These are phyloP conservation scores for Phaeotremella skinneri DNA, from an alignment of 768 basidiomycete species.

Conservation along the genomic window DNA sequence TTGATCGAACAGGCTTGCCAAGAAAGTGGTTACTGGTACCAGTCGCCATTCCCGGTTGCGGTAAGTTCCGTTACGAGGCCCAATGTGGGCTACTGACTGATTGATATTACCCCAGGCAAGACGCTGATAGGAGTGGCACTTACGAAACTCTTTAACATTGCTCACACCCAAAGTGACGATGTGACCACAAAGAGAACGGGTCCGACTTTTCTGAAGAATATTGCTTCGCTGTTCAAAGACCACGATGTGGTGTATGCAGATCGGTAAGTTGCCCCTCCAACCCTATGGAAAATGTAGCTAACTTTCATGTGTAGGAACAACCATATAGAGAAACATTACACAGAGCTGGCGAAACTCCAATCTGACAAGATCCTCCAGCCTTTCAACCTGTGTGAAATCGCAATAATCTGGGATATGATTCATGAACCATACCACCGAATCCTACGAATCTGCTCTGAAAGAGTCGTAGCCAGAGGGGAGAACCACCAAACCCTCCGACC, in stretches of 20 bases:
- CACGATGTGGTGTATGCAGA: constrained; percentile 87
- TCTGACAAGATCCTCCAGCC: constrained; percentile 33
- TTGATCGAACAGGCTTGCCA: constrained; percentile 51
- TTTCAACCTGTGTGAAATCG: constrained; percentile 67
- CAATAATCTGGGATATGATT: constrained; percentile 71
- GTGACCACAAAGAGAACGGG: constrained; percentile 72
- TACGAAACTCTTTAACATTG: constrained; percentile 74
- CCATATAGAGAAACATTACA: constrained; percentile 77
- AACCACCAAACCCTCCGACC: constrained; percentile 79
- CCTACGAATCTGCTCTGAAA: constrained; percentile 73
- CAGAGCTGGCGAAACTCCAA: constrained; percentile 62
- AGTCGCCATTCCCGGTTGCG: constrained; percentile 87
- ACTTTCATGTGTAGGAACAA: constrained; percentile 66
- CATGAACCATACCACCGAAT: constrained; percentile 60
- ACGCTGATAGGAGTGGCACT: constrained; percentile 80
- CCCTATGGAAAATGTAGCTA: neutral
- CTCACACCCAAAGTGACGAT: constrained; percentile 92
- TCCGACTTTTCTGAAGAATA: constrained; percentile 66
- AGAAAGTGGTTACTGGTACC: constrained; percentile 81
- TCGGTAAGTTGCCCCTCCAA: constrained; percentile 59
- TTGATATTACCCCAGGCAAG: constrained; percentile 63
- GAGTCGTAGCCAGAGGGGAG: constrained; percentile 70
- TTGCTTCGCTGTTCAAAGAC: constrained; percentile 60
- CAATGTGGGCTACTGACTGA: neutral
- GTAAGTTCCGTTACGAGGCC: constrained; percentile 60